Conservation (phyloP, 768 basidiomycete genomes). For the Leucogyrophana mollusca region DNA sequence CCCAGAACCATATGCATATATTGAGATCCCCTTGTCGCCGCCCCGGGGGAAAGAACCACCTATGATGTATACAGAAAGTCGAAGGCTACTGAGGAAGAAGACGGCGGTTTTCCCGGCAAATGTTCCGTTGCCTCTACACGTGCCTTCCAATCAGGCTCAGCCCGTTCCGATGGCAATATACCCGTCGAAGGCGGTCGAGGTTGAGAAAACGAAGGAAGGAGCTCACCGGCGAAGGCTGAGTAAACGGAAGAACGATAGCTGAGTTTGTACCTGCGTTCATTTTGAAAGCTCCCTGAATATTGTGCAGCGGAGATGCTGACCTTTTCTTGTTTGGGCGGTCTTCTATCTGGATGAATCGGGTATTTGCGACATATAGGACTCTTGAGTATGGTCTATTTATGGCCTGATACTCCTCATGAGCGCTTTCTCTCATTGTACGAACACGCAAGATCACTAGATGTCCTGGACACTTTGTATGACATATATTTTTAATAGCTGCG, state of each 20-base stretch:
- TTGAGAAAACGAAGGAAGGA: slow-evolving; percentile 20
- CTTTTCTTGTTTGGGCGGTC: slow-evolving; percentile 15
- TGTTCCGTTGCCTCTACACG: slow-evolving; percentile 23
- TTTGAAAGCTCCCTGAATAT: slow-evolving; percentile 3
- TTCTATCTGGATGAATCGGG: slow-evolving; percentile 16
- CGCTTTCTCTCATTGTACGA: slow-evolving; percentile 5
- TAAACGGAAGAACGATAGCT: slow-evolving; percentile 28
- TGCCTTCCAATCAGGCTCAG: slow-evolving; percentile 12
- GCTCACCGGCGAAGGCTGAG: slow-evolving; percentile 30
- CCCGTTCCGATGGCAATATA: slow-evolving; percentile 8
- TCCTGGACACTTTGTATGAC: neutral
- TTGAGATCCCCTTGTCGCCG: too few relatives aligned
- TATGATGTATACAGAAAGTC: slow-evolving; percentile 11
- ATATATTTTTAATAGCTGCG: too few relatives aligned
- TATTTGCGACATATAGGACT: slow-evolving; percentile 8
- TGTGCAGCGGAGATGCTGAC: slow-evolving; percentile 18
- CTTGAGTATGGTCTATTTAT: slow-evolving; percentile 4
- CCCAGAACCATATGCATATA: too few relatives aligned
- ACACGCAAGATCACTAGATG: slow-evolving; percentile 1
- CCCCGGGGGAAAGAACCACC: slow-evolving; percentile 4
- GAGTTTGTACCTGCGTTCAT: slow-evolving; percentile 14
- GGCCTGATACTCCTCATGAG: neutral
- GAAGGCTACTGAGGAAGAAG: slow-evolving; percentile 22
- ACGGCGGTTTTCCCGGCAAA: slow-evolving; percentile 21
- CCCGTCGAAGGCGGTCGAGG: slow-evolving; percentile 12